These are phyloP conservation scores for Dimargaris cristalligena DNA, from an alignment of 192 early-diverging fungal species.

Conservation along the genomic window DNA sequence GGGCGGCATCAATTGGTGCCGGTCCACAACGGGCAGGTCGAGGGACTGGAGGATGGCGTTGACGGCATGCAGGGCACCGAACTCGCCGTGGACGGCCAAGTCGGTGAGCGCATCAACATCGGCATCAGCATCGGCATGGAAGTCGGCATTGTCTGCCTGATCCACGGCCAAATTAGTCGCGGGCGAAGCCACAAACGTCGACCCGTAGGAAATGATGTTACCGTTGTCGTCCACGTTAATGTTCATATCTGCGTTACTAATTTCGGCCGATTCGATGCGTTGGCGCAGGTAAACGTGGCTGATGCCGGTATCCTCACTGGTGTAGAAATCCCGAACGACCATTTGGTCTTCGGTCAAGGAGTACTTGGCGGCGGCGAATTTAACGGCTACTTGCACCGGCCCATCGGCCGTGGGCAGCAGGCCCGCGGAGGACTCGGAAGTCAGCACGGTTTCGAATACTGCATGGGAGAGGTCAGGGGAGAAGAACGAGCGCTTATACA, in stretches of 20 bases:
- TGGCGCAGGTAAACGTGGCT: conserved; percentile 36
- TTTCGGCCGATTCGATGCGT: conserved; percentile 17
- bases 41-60: not conserved
- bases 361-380: not conserved
- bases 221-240: conserved; percentile 22
- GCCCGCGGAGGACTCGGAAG: too few species aligned
- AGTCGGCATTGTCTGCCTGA: too few species aligned
- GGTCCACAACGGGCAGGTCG: not conserved
- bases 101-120: not conserved
- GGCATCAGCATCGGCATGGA: too few species aligned
- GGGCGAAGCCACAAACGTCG: conserved; percentile 5
- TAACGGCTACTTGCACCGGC: conserved; percentile 33
- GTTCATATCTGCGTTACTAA: conserved; percentile 23
- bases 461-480: too few species aligned
- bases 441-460: too few species aligned
- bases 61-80: conserved; percentile 5
- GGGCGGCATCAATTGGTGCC: too few species aligned
- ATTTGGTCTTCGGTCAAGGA: not conserved
- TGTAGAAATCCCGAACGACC: conserved; percentile 19
- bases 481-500: too few species aligned
- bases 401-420: too few species aligned
- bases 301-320: conserved; percentile 21
- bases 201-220: conserved; percentile 20
- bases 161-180: too few species aligned
- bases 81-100: conserved; percentile 12